Conservation (phyloP, 139 green algal species). For the Ettlia oleoabundans region DNA sequence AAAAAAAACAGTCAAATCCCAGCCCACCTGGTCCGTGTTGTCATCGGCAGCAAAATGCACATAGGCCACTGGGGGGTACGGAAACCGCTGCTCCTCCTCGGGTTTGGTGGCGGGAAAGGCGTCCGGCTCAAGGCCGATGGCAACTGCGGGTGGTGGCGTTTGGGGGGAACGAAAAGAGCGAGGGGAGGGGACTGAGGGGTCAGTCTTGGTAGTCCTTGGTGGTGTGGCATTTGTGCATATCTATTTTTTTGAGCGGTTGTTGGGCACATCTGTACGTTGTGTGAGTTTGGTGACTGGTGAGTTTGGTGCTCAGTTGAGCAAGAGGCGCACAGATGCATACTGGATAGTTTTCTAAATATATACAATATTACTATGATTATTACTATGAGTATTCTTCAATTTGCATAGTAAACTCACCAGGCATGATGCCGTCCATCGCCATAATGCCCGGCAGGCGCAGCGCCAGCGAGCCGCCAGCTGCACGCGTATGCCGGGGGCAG, state of each 20-base stretch:
- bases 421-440: constrained; percentile 1
- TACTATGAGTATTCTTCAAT: not conserved
- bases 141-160: not conserved
- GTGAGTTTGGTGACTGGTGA: no score
- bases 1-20: not conserved
- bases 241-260: not conserved
- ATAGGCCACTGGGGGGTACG: constrained; percentile 3
- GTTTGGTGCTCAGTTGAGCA: not conserved
- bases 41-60: constrained; percentile 10
- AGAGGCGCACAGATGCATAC: not conserved
- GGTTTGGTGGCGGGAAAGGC: not conserved
- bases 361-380: not conserved
- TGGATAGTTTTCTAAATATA: no score
- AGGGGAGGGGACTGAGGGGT: no score
- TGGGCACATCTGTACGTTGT: no score
- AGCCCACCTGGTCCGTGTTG: not conserved
- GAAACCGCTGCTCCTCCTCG: not conserved
- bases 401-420: not conserved
- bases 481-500: not conserved
- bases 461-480: constrained; percentile 26
- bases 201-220: no score
- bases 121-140: not conserved
- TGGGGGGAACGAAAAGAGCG: not conserved
- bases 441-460: constrained; percentile 23
- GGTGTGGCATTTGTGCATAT: not conserved